phyloP scores from a whole-genome alignment of 2,329 filamentous ascomycete genomes.

The Ilyonectria destructans region DNA sequence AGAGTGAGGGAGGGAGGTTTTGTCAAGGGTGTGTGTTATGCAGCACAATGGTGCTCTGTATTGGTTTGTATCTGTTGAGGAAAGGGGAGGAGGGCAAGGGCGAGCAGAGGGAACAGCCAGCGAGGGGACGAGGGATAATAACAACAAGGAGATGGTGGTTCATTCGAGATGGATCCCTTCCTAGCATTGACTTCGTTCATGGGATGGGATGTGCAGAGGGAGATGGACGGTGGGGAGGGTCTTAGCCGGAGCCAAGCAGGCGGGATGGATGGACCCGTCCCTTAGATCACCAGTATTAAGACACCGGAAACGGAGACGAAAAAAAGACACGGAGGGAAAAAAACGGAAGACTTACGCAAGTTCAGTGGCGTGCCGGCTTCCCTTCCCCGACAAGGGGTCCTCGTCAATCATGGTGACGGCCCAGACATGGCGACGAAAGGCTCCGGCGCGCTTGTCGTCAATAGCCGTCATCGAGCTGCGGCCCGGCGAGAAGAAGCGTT shows the following conservation, averaged over 20 bases:
- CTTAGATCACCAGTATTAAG: conserved; percentile 9
- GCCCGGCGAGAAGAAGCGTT: conserved; percentile 47
- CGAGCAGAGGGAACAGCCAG: neutral
- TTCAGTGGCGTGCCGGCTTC: conserved; percentile 41
- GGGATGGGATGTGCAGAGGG: conserved; percentile 3
- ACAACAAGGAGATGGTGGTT: neutral
- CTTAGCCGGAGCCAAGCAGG: neutral
- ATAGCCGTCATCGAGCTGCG: conserved; percentile 50
- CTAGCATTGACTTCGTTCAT: neutral
- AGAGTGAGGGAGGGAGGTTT: neutral
- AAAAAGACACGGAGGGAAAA: conserved; percentile 10
- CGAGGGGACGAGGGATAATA: conserved; percentile 9
- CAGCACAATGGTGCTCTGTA: neutral
- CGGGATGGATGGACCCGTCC: conserved; percentile 6
- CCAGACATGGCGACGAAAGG: conserved; percentile 49
- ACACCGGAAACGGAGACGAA: neutral
- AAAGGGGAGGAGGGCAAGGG: neutral
- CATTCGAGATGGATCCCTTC: conserved; percentile 4
- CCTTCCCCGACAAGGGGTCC: conserved; percentile 39
- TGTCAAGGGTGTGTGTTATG: neutral
- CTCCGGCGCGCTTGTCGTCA: conserved; percentile 48
- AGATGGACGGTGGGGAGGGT: neutral
- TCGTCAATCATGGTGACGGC: conserved; percentile 50
- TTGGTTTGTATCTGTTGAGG: neutral
- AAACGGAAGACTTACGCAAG: conserved; percentile 41